Base-by-base conservation (phyloP, 345 rosid genomes). In the Pugionium dolabratum region DNA sequence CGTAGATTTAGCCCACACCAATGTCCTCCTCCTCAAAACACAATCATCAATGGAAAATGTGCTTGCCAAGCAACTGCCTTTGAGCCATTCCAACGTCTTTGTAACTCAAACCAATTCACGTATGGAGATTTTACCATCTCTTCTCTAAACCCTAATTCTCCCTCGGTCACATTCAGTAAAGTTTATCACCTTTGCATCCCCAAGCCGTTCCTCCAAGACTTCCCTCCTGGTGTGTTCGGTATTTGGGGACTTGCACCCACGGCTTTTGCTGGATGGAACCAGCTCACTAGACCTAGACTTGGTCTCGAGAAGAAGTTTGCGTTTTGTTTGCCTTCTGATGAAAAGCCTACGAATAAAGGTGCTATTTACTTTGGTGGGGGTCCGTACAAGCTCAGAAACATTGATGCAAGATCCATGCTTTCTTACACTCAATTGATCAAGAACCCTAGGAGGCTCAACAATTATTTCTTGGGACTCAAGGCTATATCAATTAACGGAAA, bases 321-420 rank as follows among this genome's bases (percentile, higher is more conserved):
- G 2, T 58, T 79, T 35, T 79, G 82, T 64, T 25, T 76, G 11
- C 82, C 80, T 50, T 53, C 79, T 54, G 66, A 60, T 54, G 57
- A 58, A 31, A 53, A 41, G 4, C 54, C 65, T 47, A 3, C 1
- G 33, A 72, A 72, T 47, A 45, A 44, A 29, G 76, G 83, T 33
- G 76, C 53, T 35, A 61, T 62, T 8, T 79, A 43, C 76, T 76
- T 79, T 32, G 74, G 80, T 2, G 55, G 70, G 8, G 78, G 73
- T 56, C 78, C 80, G 4, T 72, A 71, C 42, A 71, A 45, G 55
- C 45, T 79, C n/a, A 8, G 48, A 9, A 73, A 74, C 7, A 35
- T 9, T 6, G 65, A 79, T 62, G 74, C 70, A 57, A 68, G 69
- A 64, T 45, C 61, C 36, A 49, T 72, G 49, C 69, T 75, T 6